These are phyloP conservation scores for Endotrypanum monterogeii DNA, from an alignment of 208 protist genomes.

Conservation along the genomic window DNA sequence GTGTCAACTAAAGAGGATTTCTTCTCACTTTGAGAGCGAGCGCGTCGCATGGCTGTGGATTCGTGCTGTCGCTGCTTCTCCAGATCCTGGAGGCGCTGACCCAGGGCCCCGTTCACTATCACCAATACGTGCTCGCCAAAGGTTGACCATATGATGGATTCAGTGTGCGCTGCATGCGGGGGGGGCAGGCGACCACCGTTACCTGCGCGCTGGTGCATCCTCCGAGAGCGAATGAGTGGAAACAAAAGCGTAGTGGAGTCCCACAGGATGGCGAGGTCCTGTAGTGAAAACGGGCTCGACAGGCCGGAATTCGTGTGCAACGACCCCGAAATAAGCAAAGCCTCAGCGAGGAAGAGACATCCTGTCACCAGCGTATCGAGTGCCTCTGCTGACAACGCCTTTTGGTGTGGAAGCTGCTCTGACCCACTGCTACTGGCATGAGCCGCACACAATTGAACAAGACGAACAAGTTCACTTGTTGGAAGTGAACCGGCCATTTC, in stretches of 20 bases:
- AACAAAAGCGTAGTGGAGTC: conserved; percentile 42
- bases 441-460: conserved; percentile 49
- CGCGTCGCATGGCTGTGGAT: conserved; percentile 26
- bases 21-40: background rate
- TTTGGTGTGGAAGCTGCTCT: background rate
- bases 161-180: conserved; percentile 5
- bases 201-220: conserved; percentile 12
- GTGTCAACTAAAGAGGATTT: background rate
- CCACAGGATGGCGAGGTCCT: conserved; percentile 47
- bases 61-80: conserved; percentile 14
- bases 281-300: conserved; percentile 20
- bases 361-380: conserved; percentile 41
- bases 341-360: conserved; percentile 55
- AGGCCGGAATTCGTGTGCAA: background rate
- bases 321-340: conserved; percentile 39
- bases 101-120: conserved; percentile 23
- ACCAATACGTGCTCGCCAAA: conserved; percentile 26
- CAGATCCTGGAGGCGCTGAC: conserved; percentile 21
- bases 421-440: background rate
- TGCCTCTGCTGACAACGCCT: background rate
- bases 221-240: conserved; percentile 35
- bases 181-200: background rate
- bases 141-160: conserved; percentile 27
- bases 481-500: conserved; percentile 33
- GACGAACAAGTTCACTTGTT: conserved; percentile 32